Evolutionary conservation across 2,329 filamentous ascomycete genomes (phyloP), one percentile per base, ranked within the genome.

Genomic region (Clonostachys byssicola): DNA sequence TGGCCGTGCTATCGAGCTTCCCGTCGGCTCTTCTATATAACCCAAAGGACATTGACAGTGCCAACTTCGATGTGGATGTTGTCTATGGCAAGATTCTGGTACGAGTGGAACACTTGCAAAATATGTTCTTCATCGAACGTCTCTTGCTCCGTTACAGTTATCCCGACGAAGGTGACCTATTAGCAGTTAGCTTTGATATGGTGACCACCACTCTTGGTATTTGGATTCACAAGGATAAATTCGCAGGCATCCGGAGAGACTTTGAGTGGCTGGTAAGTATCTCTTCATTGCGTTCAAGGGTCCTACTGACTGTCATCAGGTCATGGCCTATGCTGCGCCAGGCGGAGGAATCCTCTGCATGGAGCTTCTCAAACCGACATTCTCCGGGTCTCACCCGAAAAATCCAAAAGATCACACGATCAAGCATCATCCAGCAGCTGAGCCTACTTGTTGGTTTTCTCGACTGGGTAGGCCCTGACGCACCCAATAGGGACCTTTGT

Each of bases 71-170:
- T 18, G 17, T 39, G 36, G 14, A n/a, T 8, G 10, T 59, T 0
- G 47, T 75, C 3, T 73, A 74, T 45, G 61, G 64, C n/a, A 61
- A 73, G 5, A 65, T 75, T 16, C 60, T 78, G 4, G 59, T 77
- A 2, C 66, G 67, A 6, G 64, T 80, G 4, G 68, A 73, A 42
- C 72, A 77, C 42, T 62, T 80, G 1, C 74, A 81, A 40, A 81
- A 80, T 43, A 64, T 77, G 7, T 82, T 85, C 51, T 71, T 83
- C 23, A 64, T 83, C 34, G 74, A 83, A 52, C 67, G 80, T 17
- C 71, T 82, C 1, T 64, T 83, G 20, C 67, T 73, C 44, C 42
- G 18, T 6, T 57, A 58, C 12, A 39, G 7, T 18, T 39, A n/a
- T n/a, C 17, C 36, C 36, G 14, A n/a, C 14, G 60, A 64, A 12